phyloP scores from a whole-genome alignment of 2,329 filamentous ascomycete genomes.

The Aspergillus neoniger region DNA sequence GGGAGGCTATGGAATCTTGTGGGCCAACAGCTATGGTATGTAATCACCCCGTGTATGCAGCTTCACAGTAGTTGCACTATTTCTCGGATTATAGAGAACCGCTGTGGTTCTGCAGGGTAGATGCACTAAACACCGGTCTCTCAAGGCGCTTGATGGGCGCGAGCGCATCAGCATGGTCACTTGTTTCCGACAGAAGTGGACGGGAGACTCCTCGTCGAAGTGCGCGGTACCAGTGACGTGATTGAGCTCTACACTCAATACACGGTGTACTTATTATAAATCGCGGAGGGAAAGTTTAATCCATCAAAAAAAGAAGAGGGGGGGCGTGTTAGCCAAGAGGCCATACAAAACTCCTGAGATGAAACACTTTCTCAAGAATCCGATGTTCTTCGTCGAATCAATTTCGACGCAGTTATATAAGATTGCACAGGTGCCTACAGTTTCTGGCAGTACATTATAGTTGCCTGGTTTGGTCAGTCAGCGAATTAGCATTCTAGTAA shows the following conservation, averaged over 20 bases:
- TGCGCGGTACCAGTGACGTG: constrained; percentile 57
- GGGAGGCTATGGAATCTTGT: constrained; percentile 61
- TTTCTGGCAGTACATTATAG: no score
- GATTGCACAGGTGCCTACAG: no score
- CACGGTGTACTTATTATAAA: constrained; percentile 59
- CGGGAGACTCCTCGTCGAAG: constrained; percentile 58
- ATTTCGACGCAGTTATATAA: no score
- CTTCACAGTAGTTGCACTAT: neutral
- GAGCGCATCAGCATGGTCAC: constrained; percentile 67
- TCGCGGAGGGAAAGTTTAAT: constrained; percentile 52
- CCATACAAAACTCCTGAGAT: no score
- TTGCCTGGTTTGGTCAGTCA: no score
- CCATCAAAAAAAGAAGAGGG: neutral
- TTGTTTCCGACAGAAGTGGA: constrained; percentile 61
- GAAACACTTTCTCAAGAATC: no score
- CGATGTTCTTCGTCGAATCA: no score
- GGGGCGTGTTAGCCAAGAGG: constrained; percentile 5
- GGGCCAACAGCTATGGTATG: constrained; percentile 62
- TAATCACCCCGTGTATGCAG: neutral
- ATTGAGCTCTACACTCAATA: constrained; percentile 60
- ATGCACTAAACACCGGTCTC: constrained; percentile 66
- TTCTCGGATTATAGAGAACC: constrained; percentile 50
- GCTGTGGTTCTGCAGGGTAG: constrained; percentile 66
- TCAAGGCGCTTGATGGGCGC: constrained; percentile 56
- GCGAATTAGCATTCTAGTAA: no score